phyloP scores from a whole-genome alignment of 768 basidiomycete species.

The Termitomyces sp. region DNA sequence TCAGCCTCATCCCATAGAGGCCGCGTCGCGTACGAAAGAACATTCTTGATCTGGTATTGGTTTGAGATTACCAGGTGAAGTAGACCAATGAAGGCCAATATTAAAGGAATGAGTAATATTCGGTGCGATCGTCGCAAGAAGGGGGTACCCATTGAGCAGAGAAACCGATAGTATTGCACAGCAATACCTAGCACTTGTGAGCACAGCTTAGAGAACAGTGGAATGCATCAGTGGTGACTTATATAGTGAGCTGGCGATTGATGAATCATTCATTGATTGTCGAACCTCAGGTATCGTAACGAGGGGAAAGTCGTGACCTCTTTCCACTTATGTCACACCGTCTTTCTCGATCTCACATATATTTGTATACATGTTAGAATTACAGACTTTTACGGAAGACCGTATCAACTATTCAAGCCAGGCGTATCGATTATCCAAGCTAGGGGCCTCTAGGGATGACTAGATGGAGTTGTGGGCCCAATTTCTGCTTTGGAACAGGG shows the following conservation, averaged over 20 bases:
- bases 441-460: slow-evolving; percentile 11
- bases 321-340: too few relatives aligned
- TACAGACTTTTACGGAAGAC: neutral
- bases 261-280: too few relatives aligned
- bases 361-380: too few relatives aligned
- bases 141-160: slow-evolving; percentile 15
- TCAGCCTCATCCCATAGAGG: slow-evolving; percentile 54
- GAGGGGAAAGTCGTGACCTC: too few relatives aligned
- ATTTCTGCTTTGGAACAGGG: slow-evolving; percentile 24
- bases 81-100: slow-evolving; percentile 23
- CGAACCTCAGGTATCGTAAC: too few relatives aligned
- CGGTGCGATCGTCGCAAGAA: slow-evolving; percentile 24
- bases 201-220: slow-evolving; percentile 11
- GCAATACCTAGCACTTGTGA: slow-evolving; percentile 14
- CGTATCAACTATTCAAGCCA: neutral
- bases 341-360: too few relatives aligned
- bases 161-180: slow-evolving; percentile 13
- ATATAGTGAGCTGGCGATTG: neutral
- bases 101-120: slow-evolving; percentile 26
- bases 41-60: slow-evolving; percentile 46
- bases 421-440: neutral
- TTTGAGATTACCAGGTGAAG: slow-evolving; percentile 34
- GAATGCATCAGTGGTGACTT: neutral
- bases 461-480: slow-evolving; percentile 13
- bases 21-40: slow-evolving; percentile 49